Evolutionary conservation across 2,329 filamentous ascomycete species (phyloP).

Genomic region (Didymella glomerata): DNA sequence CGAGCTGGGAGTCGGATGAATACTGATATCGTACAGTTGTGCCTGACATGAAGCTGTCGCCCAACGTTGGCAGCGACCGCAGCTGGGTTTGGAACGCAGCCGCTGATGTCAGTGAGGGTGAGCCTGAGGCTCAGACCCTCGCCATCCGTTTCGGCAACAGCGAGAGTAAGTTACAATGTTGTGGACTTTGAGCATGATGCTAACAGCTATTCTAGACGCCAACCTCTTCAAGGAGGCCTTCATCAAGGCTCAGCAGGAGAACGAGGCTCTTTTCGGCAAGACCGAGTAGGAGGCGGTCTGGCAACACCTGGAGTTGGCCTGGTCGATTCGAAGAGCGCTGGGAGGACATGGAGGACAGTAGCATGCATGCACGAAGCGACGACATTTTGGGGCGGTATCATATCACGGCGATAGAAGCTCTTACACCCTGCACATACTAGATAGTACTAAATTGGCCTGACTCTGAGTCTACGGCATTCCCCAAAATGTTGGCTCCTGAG

Average conservation of each 20-base stretch:
- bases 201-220: conserved; percentile 71
- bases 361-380: conserved; percentile 41
- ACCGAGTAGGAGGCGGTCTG: conserved; percentile 52
- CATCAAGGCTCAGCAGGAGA: conserved; percentile 95
- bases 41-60: conserved; percentile 97
- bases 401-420: conserved; percentile 42
- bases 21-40: conserved; percentile 69
- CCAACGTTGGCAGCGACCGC: conserved; percentile 97
- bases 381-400: conserved; percentile 40
- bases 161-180: conserved; percentile 72
- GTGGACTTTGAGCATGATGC: not conserved
- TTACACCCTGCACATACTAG: conserved; percentile 49
- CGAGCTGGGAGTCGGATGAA: conserved; percentile 13
- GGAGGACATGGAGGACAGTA: conserved; percentile 19
- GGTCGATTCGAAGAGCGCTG: conserved; percentile 7
- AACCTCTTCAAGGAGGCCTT: conserved; percentile 98
- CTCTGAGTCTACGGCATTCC: conserved; percentile 32
- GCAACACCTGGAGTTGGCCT: no score
- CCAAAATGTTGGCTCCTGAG: conserved; percentile 2
- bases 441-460: conserved; percentile 45
- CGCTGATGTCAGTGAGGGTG: conserved; percentile 96
- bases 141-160: conserved; percentile 98
- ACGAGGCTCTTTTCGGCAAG: conserved; percentile 79
- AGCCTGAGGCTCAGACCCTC: conserved; percentile 93
- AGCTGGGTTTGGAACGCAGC: conserved; percentile 99